A percentile compares a stretch with the other conserved stretches of the same genome.
These are phyloP conservation scores for Heliamphora exappendiculata DNA, from an alignment of 148 eudicot genomes.

Conservation along the genomic window DNA sequence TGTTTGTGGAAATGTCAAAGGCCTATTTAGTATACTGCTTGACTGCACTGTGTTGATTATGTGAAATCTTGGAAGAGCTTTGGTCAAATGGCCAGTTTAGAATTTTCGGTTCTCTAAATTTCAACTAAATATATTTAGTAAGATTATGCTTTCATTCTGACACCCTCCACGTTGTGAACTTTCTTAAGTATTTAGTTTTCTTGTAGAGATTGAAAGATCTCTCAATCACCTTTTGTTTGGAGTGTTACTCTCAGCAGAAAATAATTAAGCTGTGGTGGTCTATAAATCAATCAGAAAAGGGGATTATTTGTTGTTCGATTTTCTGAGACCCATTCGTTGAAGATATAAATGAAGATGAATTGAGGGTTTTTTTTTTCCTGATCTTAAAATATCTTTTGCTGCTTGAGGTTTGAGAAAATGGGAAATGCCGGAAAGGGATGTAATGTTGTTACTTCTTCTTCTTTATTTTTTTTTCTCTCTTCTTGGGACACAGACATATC, in stretches of 20 bases:
- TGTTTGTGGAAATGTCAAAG: background rate
- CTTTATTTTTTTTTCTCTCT: too few relatives aligned
- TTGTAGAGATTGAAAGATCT: background rate
- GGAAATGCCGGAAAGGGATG: background rate
- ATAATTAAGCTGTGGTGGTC: background rate
- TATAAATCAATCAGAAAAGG: background rate
- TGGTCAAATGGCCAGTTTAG: background rate
- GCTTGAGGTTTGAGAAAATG: background rate
- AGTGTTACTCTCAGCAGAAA: background rate
- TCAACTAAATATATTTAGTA: background rate
- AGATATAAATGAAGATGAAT: background rate
- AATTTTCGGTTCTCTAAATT: background rate
- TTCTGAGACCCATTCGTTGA: background rate
- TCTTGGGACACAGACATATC: conserved; percentile 50
- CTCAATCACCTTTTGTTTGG: background rate
- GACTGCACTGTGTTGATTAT: background rate
- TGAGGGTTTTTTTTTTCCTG: background rate
- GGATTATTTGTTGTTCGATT: background rate
- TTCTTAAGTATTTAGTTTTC: background rate
- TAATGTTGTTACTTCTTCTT: too few relatives aligned
- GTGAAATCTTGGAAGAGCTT: background rate
- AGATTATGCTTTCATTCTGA: background rate
- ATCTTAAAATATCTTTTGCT: background rate
- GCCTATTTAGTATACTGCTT: background rate
- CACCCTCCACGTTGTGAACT: background rate